phyloP scores from a whole-genome alignment of 139 green algal genomes.

The Pedinophyceae sp. region DNA sequence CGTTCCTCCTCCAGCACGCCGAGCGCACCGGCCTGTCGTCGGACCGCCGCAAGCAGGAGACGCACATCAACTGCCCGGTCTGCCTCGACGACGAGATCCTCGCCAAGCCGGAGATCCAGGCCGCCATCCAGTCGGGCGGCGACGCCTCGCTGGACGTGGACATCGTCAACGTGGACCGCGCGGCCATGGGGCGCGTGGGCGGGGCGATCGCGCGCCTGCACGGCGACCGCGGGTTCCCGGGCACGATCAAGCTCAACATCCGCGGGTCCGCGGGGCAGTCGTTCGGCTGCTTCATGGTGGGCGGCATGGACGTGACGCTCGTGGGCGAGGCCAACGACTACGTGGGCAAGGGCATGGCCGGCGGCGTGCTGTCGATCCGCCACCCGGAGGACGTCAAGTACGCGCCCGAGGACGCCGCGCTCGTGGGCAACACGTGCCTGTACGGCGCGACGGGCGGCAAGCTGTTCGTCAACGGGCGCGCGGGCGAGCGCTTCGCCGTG shows the following conservation, averaged over 20 bases:
- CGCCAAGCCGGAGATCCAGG: conserved; percentile 37
- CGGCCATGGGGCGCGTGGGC: conserved; percentile 51
- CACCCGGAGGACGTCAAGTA: conserved; percentile 48
- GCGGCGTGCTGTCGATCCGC: conserved; percentile 80
- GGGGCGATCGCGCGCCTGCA: conserved; percentile 66
- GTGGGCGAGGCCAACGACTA: conserved; percentile 98
- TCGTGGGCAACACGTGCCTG: conserved; percentile 96
- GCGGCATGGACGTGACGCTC: conserved; percentile 47
- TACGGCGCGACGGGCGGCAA: conserved; percentile 91
- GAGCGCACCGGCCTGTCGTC: conserved; percentile 19
- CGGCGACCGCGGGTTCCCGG: conserved; percentile 68
- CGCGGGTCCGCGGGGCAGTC: conserved; percentile 56
- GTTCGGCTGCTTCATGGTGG: conserved; percentile 65
- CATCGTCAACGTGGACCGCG: conserved; percentile 78
- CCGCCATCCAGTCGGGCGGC: conserved; percentile 28
- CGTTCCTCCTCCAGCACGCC: conserved; percentile 78
- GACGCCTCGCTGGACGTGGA: conserved; percentile 29
- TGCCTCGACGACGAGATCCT: conserved; percentile 92
- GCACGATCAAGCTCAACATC: conserved; percentile 58
- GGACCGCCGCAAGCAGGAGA: background rate
- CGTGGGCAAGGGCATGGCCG: conserved; percentile 95
- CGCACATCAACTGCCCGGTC: conserved; percentile 59
- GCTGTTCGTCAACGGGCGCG: conserved; percentile 83
- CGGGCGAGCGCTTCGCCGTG: conserved; percentile 64
- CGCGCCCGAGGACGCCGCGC: conserved; percentile 34